Percentiles rank a stretch among this genome's conserved stretches.
Evolutionary conservation across 1,284 basidiomycete species (phyloP).

Genomic region (Neotropicomus parvogracilis): DNA sequence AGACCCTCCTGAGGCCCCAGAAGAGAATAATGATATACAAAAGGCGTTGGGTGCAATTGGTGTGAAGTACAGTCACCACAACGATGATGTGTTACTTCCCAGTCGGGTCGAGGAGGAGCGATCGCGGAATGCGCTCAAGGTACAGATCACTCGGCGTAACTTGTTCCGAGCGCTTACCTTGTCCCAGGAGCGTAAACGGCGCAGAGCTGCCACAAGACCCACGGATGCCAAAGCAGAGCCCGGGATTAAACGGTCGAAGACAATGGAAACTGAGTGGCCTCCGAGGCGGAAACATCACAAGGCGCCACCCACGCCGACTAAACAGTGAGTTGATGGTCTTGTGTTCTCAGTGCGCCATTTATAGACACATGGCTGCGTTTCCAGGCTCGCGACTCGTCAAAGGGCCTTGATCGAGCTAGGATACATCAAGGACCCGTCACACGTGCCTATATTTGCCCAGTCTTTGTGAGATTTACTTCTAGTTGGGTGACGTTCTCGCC

Average conservation of each 20-base stretch:
- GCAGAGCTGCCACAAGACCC: slow-evolving; percentile 23
- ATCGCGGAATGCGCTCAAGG: slow-evolving; percentile 52
- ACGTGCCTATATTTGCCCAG: slow-evolving; percentile 55
- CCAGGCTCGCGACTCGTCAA: slow-evolving; percentile 51
- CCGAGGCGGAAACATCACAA: slow-evolving; percentile 60
- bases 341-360: neutral
- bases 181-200: slow-evolving; percentile 29
- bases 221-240: slow-evolving; percentile 17
- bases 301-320: slow-evolving; percentile 42
- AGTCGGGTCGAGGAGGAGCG: slow-evolving; percentile 65
- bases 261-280: slow-evolving; percentile 55
- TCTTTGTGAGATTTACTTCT: slow-evolving; percentile 50
- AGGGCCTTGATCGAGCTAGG: slow-evolving; percentile 58
- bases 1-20: slow-evolving; percentile 34
- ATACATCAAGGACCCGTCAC: slow-evolving; percentile 47
- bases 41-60: slow-evolving; percentile 57
- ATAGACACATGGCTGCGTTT: slow-evolving; percentile 5
- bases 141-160: slow-evolving; percentile 21
- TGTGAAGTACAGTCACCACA: slow-evolving; percentile 66
- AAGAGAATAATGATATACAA: slow-evolving; percentile 46
- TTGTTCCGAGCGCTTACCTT: slow-evolving; percentile 9
- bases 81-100: slow-evolving; percentile 65
- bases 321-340: slow-evolving; percentile 42
- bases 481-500: neutral
- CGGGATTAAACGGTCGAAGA: slow-evolving; percentile 19